These are phyloP conservation scores for Fraxinus pennsylvanica DNA, from an alignment of 257 asterid species.

Conservation along the genomic window DNA sequence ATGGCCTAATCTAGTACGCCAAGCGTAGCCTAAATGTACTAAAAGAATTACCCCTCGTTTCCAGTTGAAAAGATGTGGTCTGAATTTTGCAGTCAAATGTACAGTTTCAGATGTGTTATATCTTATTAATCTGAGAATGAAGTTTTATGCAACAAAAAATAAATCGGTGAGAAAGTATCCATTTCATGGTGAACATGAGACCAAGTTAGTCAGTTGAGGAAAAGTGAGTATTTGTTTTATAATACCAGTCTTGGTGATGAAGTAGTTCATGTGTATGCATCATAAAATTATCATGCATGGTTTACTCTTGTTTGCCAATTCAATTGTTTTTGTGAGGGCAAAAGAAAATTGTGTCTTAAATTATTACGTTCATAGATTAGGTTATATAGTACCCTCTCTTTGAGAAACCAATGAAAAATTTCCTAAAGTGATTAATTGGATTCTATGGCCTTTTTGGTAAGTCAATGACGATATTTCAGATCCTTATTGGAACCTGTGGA, in stretches of 20 bases:
- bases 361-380: neutral
- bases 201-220: neutral
- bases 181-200: neutral
- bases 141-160: neutral
- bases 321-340: neutral
- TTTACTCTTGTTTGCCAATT: neutral
- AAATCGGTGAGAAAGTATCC: neutral
- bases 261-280: neutral
- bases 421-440: neutral
- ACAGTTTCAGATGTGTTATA: no score
- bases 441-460: neutral
- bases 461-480: slow-evolving; percentile 10
- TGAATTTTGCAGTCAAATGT: no score
- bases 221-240: neutral
- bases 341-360: neutral
- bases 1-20: no score
- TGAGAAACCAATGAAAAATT: neutral
- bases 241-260: neutral
- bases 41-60: no score
- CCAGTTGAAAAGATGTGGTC: no score
- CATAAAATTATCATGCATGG: neutral
- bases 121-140: neutral
- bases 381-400: neutral
- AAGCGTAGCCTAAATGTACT: no score
- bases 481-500: no score